Percentiles rank a stretch among this genome's conserved stretches.
Conservation (phyloP, 2,329 filamentous ascomycete species). For the Aureobasidium sp. region DNA sequence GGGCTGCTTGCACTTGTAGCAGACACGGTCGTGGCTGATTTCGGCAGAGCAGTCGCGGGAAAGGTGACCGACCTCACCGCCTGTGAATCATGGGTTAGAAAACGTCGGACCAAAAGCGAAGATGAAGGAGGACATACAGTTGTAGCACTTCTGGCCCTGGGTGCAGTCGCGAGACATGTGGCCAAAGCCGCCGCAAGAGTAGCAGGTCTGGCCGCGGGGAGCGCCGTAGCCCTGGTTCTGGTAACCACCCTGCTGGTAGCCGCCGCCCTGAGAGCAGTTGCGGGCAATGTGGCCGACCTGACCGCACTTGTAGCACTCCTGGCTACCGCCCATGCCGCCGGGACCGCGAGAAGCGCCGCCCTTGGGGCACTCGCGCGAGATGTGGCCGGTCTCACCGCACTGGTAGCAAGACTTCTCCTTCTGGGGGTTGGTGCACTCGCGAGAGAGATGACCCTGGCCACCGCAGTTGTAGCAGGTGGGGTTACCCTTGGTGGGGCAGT, state of each 20-base stretch:
- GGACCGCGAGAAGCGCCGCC: constrained; percentile 38
- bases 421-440: constrained; percentile 81
- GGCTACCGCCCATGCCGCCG: constrained; percentile 32
- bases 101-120: neutral
- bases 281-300: constrained; percentile 94
- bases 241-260: constrained; percentile 34
- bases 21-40: constrained; percentile 84
- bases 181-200: constrained; percentile 93
- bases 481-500: constrained; percentile 45
- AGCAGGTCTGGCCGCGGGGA: constrained; percentile 69
- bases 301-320: constrained; percentile 92
- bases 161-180: constrained; percentile 98
- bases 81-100: constrained; percentile 34
- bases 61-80: constrained; percentile 84
- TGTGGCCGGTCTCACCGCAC: constrained; percentile 78
- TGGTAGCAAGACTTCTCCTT: constrained; percentile 74
- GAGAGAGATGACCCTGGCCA: constrained; percentile 50
- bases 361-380: constrained; percentile 73
- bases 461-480: constrained; percentile 35
- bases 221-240: constrained; percentile 42
- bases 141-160: constrained; percentile 99
- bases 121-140: constrained; percentile 54
- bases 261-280: constrained; percentile 65
- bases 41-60: constrained; percentile 95
- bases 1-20: constrained; percentile 88